Evolutionary conservation across 139 green algal species (phyloP), one percentile per base, ranked within the genome.

Genomic region (Chlamydomonas asymmetrica): DNA sequence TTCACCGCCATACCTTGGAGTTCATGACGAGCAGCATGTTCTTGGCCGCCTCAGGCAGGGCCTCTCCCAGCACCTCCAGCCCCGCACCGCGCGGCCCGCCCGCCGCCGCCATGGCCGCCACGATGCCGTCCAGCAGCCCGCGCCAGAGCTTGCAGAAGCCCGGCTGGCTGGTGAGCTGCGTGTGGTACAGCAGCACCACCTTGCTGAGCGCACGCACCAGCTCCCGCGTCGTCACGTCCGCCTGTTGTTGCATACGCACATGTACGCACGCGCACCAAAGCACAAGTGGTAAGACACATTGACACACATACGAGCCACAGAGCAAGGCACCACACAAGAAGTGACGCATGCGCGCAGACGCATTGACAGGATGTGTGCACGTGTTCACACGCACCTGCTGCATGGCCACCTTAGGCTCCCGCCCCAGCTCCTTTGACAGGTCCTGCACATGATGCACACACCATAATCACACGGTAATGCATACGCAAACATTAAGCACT

Each of bases 1-100:
- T n/a, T n/a, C n/a, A n/a, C n/a, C 1, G 27, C 37, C 82, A 37
- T 67, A 88, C 92, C 22, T 85, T 86, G 4, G 74, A 72, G 27
- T 88, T 83, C 89, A 98, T 90, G 65, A 99, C 94, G 59, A 99
- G 86, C 40, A 98, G 77, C 86, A 98, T 92, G 84, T 98, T 98
- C 85, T 99, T 98, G 18, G 94, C 74, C 34, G 92, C 86, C 79
- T 98, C 93, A 3, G 93, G 92, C 20, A 98, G 90, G 10, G 85
- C 88, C 75, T 98, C 95, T n/a, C 68, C 68, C 41, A 97, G 82
- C 45, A 85, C 84, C 66, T 98, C 91, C n/a, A n/a, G n/a, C n/a
- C n/a, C n/a, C n/a, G 78, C 71, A 18, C 38, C 45, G 27, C 7
- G 52, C 23, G 31, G 29, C 27, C 13, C 31, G 23, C 25, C 43